Percentiles rank a stretch among this genome's conserved stretches.
Conservation (phyloP, 306 rosid genomes). For the Astragalus glycyphyllos region DNA sequence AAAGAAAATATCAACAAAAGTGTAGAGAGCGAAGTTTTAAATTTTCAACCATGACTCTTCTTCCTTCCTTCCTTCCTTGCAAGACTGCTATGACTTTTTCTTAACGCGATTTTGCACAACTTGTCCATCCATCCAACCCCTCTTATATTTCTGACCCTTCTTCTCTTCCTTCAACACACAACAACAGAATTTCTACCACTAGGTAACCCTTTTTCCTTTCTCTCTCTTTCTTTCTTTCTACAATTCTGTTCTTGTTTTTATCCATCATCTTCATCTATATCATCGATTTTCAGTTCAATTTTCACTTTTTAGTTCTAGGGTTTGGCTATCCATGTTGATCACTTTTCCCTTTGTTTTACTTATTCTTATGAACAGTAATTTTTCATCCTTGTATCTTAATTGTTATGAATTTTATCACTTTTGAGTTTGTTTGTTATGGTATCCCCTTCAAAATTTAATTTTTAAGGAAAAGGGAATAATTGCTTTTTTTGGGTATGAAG, state of each 20-base stretch:
- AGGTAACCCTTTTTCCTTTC: neutral
- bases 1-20: slow-evolving; percentile 3
- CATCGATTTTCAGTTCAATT: slow-evolving; percentile 35
- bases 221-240: neutral
- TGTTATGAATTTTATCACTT: slow-evolving; percentile 25
- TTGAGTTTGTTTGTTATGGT: neutral
- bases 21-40: slow-evolving; percentile 11
- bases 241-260: neutral
- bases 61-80: neutral
- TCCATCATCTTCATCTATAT: slow-evolving; percentile 12
- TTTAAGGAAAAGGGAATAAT: slow-evolving; percentile 8
- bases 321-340: slow-evolving; percentile 18
- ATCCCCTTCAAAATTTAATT: slow-evolving; percentile 25
- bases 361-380: neutral
- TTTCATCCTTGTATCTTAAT: slow-evolving; percentile 15
- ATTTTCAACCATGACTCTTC: neutral
- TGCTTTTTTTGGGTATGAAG: neutral
- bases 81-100: slow-evolving; percentile 33
- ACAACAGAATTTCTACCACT: neutral
- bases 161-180: neutral
- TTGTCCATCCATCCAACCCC: neutral
- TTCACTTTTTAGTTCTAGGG: slow-evolving; percentile 30
- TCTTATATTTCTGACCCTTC: slow-evolving; percentile 10
- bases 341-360: slow-evolving; percentile 5
- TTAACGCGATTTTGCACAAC: slow-evolving; percentile 25